Evolutionary conservation across 108 stramenopile species (phyloP).

Genomic region (Conticribra weissflogii): DNA sequence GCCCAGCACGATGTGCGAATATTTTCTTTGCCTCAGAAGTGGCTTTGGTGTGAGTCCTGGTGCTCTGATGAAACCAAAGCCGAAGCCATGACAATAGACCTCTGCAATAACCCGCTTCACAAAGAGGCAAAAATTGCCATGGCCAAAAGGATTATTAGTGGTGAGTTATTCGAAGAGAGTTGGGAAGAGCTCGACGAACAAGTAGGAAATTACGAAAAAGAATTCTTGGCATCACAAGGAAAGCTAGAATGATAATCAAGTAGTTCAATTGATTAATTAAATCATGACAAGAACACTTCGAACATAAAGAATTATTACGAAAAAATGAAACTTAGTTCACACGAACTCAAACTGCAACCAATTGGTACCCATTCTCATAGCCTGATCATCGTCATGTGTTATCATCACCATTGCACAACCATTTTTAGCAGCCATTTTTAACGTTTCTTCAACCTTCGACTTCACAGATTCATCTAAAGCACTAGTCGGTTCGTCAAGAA

Average conservation of each 20-base stretch:
- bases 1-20: slow-evolving; percentile 92
- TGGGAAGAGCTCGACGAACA: slow-evolving; percentile 98
- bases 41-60: slow-evolving; percentile 99
- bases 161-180: slow-evolving; percentile 92
- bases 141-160: slow-evolving; percentile 96
- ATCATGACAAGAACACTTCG: too few species aligned
- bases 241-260: slow-evolving; percentile 1
- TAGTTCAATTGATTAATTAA: too few species aligned
- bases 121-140: slow-evolving; percentile 99
- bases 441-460: slow-evolving; percentile 44
- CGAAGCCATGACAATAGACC: slow-evolving; percentile 97
- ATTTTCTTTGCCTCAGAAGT: slow-evolving; percentile 94
- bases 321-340: neutral
- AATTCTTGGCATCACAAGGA: slow-evolving; percentile 22
- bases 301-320: neutral
- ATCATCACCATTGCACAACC: neutral
- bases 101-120: slow-evolving; percentile 98
- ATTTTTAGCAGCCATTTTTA: neutral
- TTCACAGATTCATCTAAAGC: slow-evolving; percentile 61
- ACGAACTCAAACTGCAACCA: neutral
- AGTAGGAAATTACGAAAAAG: slow-evolving; percentile 55
- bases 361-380: neutral
- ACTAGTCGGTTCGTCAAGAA: slow-evolving; percentile 74
- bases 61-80: slow-evolving; percentile 97
- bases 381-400: slow-evolving; percentile 2